phyloP scores from a whole-genome alignment of 257 asterid species.

The Solanum etuberosum region DNA sequence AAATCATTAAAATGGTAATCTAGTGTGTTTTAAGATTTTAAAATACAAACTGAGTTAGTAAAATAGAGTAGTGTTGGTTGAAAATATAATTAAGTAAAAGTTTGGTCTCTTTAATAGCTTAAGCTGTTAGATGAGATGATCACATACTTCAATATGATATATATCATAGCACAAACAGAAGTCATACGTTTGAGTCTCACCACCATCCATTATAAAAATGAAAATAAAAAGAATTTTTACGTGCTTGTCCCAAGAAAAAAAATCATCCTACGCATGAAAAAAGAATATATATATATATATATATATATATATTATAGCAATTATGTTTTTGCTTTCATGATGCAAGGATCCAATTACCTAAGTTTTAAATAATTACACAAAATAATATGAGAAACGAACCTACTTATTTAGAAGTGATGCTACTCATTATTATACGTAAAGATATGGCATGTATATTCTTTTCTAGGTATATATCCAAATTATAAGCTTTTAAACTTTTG shows the following conservation, averaged over 20 bases:
- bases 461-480: not conserved
- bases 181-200: too few relatives aligned
- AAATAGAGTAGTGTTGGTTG: not conserved
- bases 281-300: too few relatives aligned
- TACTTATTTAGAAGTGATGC: constrained; percentile 4
- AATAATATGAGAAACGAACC: not conserved
- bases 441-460: not conserved
- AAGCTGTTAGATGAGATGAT: not conserved
- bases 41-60: not conserved
- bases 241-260: too few relatives aligned
- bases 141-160: not conserved
- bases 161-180: not conserved
- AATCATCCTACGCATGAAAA: too few relatives aligned
- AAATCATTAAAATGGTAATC: not conserved
- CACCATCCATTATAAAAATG: too few relatives aligned
- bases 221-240: too few relatives aligned
- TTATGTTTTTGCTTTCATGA: not conserved
- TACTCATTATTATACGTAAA: not conserved
- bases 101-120: not conserved
- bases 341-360: not conserved
- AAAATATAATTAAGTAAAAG: not conserved
- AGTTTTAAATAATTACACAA: not conserved
- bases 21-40: not conserved
- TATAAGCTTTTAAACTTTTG: not conserved
- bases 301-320: too few relatives aligned